Conservation (phyloP, 768 basidiomycete species). For the Boletus subcaerulescens region DNA sequence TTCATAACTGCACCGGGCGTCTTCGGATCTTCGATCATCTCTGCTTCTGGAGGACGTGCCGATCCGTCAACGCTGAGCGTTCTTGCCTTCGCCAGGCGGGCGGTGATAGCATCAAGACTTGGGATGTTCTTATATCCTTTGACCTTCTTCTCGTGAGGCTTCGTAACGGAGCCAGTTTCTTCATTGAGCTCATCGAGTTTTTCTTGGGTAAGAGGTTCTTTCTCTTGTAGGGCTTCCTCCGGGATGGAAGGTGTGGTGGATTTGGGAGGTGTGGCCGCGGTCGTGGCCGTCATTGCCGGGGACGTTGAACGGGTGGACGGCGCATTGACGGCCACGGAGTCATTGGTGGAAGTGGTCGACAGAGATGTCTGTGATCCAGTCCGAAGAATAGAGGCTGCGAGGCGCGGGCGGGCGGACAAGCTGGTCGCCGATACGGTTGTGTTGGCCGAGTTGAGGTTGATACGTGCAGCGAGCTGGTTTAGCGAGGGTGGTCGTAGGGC, state of each 20-base stretch:
- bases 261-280: constrained; percentile 40
- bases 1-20: constrained; percentile 70
- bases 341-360: constrained; percentile 46
- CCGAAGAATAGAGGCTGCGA: constrained; percentile 70
- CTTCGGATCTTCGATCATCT: constrained; percentile 80
- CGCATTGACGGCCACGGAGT: constrained; percentile 66
- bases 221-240: constrained; percentile 33
- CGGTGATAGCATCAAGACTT: constrained; percentile 80
- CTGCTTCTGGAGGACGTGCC: constrained; percentile 69
- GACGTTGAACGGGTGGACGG: constrained; percentile 68
- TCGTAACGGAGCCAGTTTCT: constrained; percentile 39
- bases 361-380: constrained; percentile 56
- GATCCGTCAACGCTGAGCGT: constrained; percentile 58
- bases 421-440: constrained; percentile 20
- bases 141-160: constrained; percentile 36
- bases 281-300: constrained; percentile 49
- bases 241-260: constrained; percentile 41
- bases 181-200: constrained; percentile 62
- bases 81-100: constrained; percentile 68
- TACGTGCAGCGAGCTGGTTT: constrained; percentile 79
- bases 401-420: constrained; percentile 55
- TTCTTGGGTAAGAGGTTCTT: constrained; percentile 59
- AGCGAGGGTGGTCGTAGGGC: constrained; percentile 61
- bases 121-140: constrained; percentile 87
- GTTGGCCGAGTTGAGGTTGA: constrained; percentile 43